phyloP scores from a whole-genome alignment of 2,329 filamentous ascomycete species.

The Pleurostoma richardsiae region DNA sequence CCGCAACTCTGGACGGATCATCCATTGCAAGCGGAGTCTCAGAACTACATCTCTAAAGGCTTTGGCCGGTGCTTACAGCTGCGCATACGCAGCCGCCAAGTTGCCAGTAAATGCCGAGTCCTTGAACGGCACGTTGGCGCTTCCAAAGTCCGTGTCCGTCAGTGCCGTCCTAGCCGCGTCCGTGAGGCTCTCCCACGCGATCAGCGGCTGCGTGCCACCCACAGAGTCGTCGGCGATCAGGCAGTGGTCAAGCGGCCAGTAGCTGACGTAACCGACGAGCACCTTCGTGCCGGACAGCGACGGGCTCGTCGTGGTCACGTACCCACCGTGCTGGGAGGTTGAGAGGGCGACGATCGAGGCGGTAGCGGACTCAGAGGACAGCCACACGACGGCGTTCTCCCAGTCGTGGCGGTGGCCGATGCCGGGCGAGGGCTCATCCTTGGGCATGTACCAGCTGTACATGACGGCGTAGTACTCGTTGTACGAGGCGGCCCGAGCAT shows the following conservation, averaged over 20 bases:
- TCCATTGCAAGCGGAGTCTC: no score
- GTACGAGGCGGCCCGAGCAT: constrained; percentile 23
- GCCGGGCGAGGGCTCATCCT: constrained; percentile 31
- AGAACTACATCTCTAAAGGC: no score
- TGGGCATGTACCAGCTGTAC: constrained; percentile 38
- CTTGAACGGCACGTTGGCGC: constrained; percentile 5
- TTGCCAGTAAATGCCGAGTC: constrained; percentile 4
- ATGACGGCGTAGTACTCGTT: constrained; percentile 28
- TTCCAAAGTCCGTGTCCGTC: constrained; percentile 30
- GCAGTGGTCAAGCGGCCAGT: constrained; percentile 26
- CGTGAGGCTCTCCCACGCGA: constrained; percentile 37
- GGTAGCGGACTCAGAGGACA: constrained; percentile 18
- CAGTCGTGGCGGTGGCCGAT: constrained; percentile 33
- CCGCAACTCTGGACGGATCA: no score
- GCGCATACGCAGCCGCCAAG: constrained; percentile 2
- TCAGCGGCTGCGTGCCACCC: constrained; percentile 31
- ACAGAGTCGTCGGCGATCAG: constrained; percentile 25
- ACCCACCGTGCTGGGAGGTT: constrained; percentile 30
- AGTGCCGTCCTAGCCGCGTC: constrained; percentile 26
- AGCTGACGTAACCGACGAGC: constrained; percentile 26
- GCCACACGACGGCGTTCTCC: constrained; percentile 28
- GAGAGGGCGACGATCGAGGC: constrained; percentile 27
- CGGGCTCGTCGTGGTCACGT: constrained; percentile 7
- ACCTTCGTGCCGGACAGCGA: constrained; percentile 13
- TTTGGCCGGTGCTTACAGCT: no score